Percentiles rank a stretch among this genome's conserved stretches.
phyloP scores from a whole-genome alignment of 257 asterid species.

The Petrea volubilis region DNA sequence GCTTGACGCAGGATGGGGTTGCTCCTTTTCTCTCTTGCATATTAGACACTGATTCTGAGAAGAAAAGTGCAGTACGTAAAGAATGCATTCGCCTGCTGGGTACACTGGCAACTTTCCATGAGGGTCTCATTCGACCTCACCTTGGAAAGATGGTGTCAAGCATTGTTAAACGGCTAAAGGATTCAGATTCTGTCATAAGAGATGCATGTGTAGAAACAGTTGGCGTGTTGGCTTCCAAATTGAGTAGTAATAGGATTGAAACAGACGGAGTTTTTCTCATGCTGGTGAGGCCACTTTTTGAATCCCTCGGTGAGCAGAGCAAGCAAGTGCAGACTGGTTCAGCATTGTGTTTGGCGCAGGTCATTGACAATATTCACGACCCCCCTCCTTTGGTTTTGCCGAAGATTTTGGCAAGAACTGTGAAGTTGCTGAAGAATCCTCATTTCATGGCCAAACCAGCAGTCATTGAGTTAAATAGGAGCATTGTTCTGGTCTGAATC shows the following conservation, averaged over 20 bases:
- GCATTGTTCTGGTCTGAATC: conserved; percentile 76
- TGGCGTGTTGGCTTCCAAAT: conserved; percentile 74
- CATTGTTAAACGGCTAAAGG: conserved; percentile 89
- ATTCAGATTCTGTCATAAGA: conserved; percentile 82
- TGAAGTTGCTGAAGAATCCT: conserved; percentile 82
- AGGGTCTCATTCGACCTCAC: conserved; percentile 57
- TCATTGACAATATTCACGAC: conserved; percentile 72
- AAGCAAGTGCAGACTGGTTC: conserved; percentile 84
- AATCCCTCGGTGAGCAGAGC: conserved; percentile 90
- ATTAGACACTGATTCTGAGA: conserved; percentile 73
- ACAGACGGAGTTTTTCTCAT: conserved; percentile 61
- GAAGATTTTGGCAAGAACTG: conserved; percentile 80
- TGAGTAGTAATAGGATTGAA: conserved; percentile 58
- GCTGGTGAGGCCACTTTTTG: conserved; percentile 93
- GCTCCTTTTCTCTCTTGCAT: conserved; percentile 79
- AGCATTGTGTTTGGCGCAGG: conserved; percentile 81
- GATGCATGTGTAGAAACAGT: conserved; percentile 83
- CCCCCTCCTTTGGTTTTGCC: conserved; percentile 82
- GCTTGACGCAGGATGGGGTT: conserved; percentile 70
- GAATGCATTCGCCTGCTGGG: conserved; percentile 91
- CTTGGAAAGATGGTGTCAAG: conserved; percentile 78
- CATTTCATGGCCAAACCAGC: conserved; percentile 98
- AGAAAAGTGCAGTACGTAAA: conserved; percentile 84
- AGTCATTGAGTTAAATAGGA: conserved; percentile 81
- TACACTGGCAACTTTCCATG: conserved; percentile 62